Evolutionary conservation across 2,329 filamentous ascomycete species (phyloP).

Genomic region (Aureobasidium mangrovei): DNA sequence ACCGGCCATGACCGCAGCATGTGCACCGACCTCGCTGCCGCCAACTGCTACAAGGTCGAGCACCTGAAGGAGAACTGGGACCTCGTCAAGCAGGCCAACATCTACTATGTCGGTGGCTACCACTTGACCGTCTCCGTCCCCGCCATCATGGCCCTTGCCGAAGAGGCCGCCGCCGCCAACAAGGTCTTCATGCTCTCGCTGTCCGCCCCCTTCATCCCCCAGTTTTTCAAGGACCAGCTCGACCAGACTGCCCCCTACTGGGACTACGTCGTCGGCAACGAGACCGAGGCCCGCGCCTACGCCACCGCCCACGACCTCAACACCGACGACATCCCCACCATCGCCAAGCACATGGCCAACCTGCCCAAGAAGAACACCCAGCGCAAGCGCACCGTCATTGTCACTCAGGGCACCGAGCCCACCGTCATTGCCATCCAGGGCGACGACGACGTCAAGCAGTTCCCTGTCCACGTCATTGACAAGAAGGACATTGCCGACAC

Average conservation of each 20-base stretch:
- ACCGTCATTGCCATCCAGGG: slow-evolving; percentile 69
- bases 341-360: slow-evolving; percentile 76
- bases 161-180: slow-evolving; percentile 81
- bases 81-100: slow-evolving; percentile 76
- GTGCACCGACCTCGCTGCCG: slow-evolving; percentile 89
- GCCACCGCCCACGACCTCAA: slow-evolving; percentile 69
- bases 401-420: slow-evolving; percentile 90
- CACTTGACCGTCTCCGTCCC: slow-evolving; percentile 94
- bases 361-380: slow-evolving; percentile 86
- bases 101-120: slow-evolving; percentile 92
- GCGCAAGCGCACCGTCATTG: slow-evolving; percentile 75
- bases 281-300: slow-evolving; percentile 85
- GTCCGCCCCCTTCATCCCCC: slow-evolving; percentile 88
- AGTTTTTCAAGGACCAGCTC: slow-evolving; percentile 96
- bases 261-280: slow-evolving; percentile 94
- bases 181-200: slow-evolving; percentile 90
- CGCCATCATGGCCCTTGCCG: slow-evolving; percentile 79
- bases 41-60: slow-evolving; percentile 93
- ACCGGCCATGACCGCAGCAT: slow-evolving; percentile 93
- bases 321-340: slow-evolving; percentile 70
- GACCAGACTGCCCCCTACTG: slow-evolving; percentile 83
- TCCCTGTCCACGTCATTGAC: slow-evolving; percentile 71
- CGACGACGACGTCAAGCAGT: slow-evolving; percentile 57
- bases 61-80: slow-evolving; percentile 94
- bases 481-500: slow-evolving; percentile 82